Evolutionary conservation across 495 filamentous ascomycete genomes (phyloP).

Genomic region (Trichoderma virens): DNA sequence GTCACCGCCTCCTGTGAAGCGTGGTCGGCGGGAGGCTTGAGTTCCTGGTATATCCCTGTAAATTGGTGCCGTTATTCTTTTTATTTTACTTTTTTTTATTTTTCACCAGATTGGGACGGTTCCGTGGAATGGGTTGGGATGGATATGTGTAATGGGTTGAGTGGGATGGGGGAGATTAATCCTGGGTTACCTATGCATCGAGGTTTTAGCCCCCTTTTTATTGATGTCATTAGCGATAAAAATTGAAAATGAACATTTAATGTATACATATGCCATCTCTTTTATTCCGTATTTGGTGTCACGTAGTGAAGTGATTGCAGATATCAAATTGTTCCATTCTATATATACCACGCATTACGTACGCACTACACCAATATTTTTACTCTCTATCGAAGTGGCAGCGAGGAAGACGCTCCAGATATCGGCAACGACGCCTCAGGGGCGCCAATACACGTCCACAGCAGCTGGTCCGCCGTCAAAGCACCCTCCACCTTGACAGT

Average conservation of each 20-base stretch:
- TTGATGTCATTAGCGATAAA: neutral
- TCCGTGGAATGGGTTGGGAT: neutral
- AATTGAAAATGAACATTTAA: neutral
- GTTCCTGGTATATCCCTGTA: neutral
- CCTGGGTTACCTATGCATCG: neutral
- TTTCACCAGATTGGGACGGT: neutral
- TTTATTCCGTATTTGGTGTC: too few species aligned
- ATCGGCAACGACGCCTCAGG: neutral
- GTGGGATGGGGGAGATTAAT: neutral
- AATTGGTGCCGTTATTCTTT: neutral
- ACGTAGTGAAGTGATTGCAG: too few species aligned
- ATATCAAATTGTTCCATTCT: too few species aligned
- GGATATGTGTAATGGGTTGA: neutral
- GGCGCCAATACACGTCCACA: conserved; percentile 21
- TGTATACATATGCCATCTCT: neutral
- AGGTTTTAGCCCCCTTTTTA: neutral
- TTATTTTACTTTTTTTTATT: neutral
- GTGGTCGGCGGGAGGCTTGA: neutral
- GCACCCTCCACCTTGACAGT: conserved; percentile 21
- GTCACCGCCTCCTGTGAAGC: conserved; percentile 11
- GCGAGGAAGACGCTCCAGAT: neutral
- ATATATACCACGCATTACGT: too few species aligned
- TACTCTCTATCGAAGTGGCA: neutral
- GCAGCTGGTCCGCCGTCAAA: conserved; percentile 11
- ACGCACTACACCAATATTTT: too few species aligned